Conservation (phyloP, 2,329 filamentous ascomycete genomes). For the Verticillium albo-atrum region DNA sequence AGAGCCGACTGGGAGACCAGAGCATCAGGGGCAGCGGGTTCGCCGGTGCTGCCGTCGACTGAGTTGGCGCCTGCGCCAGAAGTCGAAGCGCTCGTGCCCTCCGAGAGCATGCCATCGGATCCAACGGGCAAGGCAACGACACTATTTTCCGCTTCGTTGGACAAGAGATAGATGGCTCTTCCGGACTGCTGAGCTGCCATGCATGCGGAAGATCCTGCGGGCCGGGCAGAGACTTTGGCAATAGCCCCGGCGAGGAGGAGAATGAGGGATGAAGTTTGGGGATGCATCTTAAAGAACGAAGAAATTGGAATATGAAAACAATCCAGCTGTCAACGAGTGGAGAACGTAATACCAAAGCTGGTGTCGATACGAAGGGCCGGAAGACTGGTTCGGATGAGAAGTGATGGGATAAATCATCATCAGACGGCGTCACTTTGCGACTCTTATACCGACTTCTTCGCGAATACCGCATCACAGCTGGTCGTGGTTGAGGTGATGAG, state of each 20-base stretch:
- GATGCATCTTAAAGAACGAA: not conserved
- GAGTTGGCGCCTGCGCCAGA: slow-evolving; percentile 40
- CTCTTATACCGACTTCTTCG: too few species aligned
- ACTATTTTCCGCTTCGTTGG: slow-evolving; percentile 44
- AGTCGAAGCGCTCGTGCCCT: slow-evolving; percentile 36
- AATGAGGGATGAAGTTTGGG: not conserved
- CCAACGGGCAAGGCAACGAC: slow-evolving; percentile 46
- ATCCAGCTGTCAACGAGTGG: not conserved
- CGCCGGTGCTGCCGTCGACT: slow-evolving; percentile 29
- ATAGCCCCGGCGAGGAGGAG: not conserved
- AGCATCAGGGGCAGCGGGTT: slow-evolving; percentile 41
- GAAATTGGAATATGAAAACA: not conserved
- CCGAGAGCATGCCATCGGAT: slow-evolving; percentile 39
- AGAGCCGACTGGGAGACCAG: slow-evolving; percentile 47
- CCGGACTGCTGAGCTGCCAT: slow-evolving; percentile 1
- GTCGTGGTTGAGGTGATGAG: too few species aligned
- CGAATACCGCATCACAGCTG: too few species aligned
- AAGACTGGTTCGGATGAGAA: not conserved
- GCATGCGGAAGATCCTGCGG: not conserved
- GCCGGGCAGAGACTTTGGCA: not conserved
- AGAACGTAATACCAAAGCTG: not conserved
- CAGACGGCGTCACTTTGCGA: too few species aligned
- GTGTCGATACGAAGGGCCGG: not conserved
- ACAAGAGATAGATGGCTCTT: slow-evolving; percentile 52
- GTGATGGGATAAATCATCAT: not conserved